Evolutionary conservation across 73 alveolate genomes (phyloP).

Genomic region (Effrenium voratum): DNA sequence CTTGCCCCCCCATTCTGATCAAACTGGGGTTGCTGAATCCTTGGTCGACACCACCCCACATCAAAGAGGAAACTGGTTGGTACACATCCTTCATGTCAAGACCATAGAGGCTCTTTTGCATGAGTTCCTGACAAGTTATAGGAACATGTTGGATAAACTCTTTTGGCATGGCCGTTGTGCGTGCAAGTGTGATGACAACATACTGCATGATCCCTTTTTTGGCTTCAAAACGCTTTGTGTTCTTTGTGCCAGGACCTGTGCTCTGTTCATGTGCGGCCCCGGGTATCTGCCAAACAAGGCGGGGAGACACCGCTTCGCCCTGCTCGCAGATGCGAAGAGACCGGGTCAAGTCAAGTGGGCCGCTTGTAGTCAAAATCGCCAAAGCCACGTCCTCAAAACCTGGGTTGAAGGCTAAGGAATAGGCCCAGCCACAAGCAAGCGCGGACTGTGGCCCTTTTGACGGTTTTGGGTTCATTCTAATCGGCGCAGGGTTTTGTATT

Average conservation of each 20-base stretch:
- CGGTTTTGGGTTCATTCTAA: background rate
- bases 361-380: background rate
- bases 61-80: background rate
- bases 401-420: background rate
- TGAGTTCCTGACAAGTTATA: too few species aligned
- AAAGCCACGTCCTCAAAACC: background rate
- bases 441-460: background rate
- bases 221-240: too few species aligned
- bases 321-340: background rate
- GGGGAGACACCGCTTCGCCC: background rate
- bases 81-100: background rate
- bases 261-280: conserved; percentile 1
- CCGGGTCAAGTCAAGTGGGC: background rate
- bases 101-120: background rate
- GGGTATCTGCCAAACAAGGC: conserved; percentile 21
- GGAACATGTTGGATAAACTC: background rate
- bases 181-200: too few species aligned
- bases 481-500: background rate
- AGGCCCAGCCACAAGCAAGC: background rate
- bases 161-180: background rate
- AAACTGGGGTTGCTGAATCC: too few species aligned
- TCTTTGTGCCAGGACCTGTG: conserved; percentile 29
- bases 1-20: too few species aligned
- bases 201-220: too few species aligned
- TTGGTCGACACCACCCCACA: too few species aligned